Evolutionary conservation across 768 basidiomycete genomes (phyloP).

Genomic region (Roridomyces roridus): DNA sequence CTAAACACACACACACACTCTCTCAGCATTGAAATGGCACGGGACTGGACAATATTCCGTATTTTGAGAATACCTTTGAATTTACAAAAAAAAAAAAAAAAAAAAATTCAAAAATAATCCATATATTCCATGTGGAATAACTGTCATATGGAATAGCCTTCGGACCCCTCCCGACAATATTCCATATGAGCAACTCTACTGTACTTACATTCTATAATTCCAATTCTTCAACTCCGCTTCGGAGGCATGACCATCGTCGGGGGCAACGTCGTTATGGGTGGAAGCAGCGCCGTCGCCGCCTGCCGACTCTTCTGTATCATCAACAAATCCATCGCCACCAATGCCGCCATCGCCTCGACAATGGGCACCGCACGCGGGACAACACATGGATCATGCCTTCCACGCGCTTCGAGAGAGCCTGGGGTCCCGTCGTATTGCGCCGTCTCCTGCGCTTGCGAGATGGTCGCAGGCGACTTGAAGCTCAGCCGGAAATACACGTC

Average conservation of each 20-base stretch:
- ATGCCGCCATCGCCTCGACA: constrained; percentile 96
- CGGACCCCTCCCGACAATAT: too few species aligned
- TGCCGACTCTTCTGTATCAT: constrained; percentile 88
- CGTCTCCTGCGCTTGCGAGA: constrained; percentile 89
- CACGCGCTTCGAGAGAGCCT: constrained; percentile 88
- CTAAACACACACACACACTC: too few species aligned
- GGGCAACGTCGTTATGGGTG: constrained; percentile 86
- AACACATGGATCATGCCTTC: constrained; percentile 97
- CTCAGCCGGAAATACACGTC: constrained; percentile 98
- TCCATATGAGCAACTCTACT: too few species aligned
- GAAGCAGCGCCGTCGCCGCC: constrained; percentile 77
- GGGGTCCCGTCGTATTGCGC: constrained; percentile 92
- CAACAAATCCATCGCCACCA: constrained; percentile 94
- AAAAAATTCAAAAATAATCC: too few species aligned
- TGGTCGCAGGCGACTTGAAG: constrained; percentile 99
- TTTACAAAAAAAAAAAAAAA: too few species aligned
- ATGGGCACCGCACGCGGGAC: constrained; percentile 97
- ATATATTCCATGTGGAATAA: too few species aligned
- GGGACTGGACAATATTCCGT: too few species aligned
- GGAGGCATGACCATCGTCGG: constrained; percentile 86
- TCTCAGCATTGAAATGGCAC: too few species aligned
- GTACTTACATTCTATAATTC: too few species aligned
- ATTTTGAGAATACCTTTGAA: too few species aligned
- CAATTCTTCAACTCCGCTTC: neutral
- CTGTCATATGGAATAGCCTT: too few species aligned